Percentiles rank a stretch among this genome's conserved stretches.
These are phyloP conservation scores for Triticum monococcum DNA, from an alignment of 176 grass and related monocot species.

Conservation along the genomic window DNA sequence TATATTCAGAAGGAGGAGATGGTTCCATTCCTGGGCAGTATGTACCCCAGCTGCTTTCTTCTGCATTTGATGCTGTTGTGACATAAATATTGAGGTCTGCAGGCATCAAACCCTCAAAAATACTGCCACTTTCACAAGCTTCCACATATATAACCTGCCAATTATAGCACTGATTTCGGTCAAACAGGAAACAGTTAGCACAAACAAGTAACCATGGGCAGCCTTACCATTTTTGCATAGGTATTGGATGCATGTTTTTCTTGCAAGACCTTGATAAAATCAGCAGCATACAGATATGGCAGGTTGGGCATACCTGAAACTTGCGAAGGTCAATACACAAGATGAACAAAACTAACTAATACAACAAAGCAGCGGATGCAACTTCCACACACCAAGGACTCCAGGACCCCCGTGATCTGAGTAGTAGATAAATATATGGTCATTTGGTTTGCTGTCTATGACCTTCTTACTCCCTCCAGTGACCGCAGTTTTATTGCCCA, in stretches of 20 bases:
- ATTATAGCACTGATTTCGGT: constrained; percentile 10
- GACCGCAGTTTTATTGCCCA: constrained; percentile 63
- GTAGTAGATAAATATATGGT: constrained; percentile 78
- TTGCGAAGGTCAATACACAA: constrained; percentile 7
- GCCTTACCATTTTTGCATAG: constrained; percentile 68
- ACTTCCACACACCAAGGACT: constrained; percentile 59
- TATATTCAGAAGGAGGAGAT: constrained; percentile 71
- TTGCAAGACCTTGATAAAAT: constrained; percentile 58
- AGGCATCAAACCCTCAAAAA: constrained; percentile 83
- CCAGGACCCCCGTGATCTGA: constrained; percentile 80
- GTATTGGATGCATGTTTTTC: constrained; percentile 58
- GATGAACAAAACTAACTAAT: neutral
- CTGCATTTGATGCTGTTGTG: constrained; percentile 80
- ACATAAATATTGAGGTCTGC: constrained; percentile 79
- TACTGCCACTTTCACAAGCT: constrained; percentile 95
- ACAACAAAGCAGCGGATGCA: neutral
- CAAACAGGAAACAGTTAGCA: neutral
- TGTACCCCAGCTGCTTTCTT: constrained; percentile 89
- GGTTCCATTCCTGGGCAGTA: constrained; percentile 93
- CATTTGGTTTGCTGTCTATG: constrained; percentile 63
- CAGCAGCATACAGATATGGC: constrained; percentile 63
- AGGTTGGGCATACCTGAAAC: constrained; percentile 68
- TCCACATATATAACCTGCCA: constrained; percentile 91
- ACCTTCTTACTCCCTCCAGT: constrained; percentile 74
- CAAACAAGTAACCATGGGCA: neutral